Evolutionary conservation across 1,139 yeast genomes (phyloP).

Genomic region (Pichia cactophila): DNA sequence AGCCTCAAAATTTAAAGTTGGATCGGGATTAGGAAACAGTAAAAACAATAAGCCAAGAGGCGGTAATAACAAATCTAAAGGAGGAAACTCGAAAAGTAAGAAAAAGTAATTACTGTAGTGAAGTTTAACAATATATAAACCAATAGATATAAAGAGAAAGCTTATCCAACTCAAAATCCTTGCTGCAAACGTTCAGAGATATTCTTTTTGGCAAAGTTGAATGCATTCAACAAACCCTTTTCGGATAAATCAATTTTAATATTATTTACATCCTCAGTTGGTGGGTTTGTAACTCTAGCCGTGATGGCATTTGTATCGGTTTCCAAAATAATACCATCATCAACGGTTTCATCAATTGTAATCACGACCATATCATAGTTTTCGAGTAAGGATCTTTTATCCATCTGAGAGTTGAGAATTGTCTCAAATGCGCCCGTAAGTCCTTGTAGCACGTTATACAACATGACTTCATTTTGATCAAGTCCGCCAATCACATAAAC

Average conservation of each 20-base stretch:
- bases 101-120: constrained; percentile 7
- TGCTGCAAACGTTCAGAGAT: constrained; percentile 83
- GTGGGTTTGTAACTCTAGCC: constrained; percentile 81
- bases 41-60: constrained; percentile 17
- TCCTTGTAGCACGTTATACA: constrained; percentile 72
- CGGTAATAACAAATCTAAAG: constrained; percentile 5
- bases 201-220: constrained; percentile 82
- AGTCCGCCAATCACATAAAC: constrained; percentile 63
- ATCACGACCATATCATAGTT: constrained; percentile 80
- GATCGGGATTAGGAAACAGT: constrained; percentile 29
- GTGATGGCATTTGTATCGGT: constrained; percentile 83
- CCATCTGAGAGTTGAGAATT: constrained; percentile 66
- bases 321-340: constrained; percentile 86
- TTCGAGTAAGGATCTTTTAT: constrained; percentile 70
- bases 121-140: not conserved
- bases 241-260: constrained; percentile 75
- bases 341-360: constrained; percentile 87
- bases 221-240: constrained; percentile 81
- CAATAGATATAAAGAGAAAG: not conserved
- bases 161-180: constrained; percentile 36
- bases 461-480: constrained; percentile 79
- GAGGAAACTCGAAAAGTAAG: constrained; percentile 9
- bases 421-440: constrained; percentile 75
- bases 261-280: constrained; percentile 54
- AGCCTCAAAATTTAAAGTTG: constrained; percentile 41